Conservation (phyloP, 2,329 filamentous ascomycete species). For the Rhytidhysteron rufulum region DNA sequence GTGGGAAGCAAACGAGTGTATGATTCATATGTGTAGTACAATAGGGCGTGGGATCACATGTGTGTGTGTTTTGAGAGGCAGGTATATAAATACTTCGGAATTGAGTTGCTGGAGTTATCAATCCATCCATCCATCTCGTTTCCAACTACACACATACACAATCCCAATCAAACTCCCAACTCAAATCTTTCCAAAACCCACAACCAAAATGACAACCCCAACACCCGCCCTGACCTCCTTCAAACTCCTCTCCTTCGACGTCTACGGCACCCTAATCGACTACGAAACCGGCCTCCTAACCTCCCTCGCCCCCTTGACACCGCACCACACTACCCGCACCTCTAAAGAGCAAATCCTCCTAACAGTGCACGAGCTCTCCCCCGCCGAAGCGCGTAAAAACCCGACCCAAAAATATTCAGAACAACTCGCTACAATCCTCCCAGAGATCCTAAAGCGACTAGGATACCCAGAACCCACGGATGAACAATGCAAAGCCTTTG, state of each 20-base stretch:
- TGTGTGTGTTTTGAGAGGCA: too few species aligned
- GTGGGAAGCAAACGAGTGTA: too few species aligned
- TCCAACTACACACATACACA: too few species aligned
- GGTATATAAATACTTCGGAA: too few species aligned
- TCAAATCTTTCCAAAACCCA: too few species aligned
- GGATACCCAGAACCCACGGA: constrained; percentile 33
- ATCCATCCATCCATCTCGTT: too few species aligned
- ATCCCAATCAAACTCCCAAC: too few species aligned
- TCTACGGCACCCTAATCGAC: constrained; percentile 76
- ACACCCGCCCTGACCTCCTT: too few species aligned
- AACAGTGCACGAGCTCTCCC: constrained; percentile 47
- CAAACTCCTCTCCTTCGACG: constrained; percentile 66
- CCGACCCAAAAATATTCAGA: constrained; percentile 59
- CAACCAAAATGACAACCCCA: too few species aligned
- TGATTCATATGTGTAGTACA: too few species aligned
- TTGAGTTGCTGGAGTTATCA: too few species aligned
- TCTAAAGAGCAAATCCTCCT: constrained; percentile 28
- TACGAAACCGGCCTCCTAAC: constrained; percentile 66
- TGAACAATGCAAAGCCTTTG: constrained; percentile 48
- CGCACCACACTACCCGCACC: constrained; percentile 17
- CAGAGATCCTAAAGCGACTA: constrained; percentile 45
- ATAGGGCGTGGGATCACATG: too few species aligned
- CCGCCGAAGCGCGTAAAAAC: constrained; percentile 48
- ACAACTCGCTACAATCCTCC: constrained; percentile 52
- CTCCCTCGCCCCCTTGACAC: constrained; percentile 49